phyloP scores from a whole-genome alignment of 306 rosid species.

The Vachellia pachyceras region DNA sequence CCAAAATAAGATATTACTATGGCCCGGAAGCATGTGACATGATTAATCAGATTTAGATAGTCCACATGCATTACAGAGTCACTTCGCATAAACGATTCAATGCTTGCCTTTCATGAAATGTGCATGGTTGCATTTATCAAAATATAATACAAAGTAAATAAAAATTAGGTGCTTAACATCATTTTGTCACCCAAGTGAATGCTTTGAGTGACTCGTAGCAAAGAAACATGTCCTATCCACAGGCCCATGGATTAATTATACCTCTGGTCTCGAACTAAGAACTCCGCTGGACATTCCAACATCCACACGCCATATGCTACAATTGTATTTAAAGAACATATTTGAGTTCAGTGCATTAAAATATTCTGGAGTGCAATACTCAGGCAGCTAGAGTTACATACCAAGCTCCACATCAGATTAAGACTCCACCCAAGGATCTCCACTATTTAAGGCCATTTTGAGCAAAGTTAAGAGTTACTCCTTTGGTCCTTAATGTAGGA shows the following conservation, averaged over 20 bases:
- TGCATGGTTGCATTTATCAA: background rate
- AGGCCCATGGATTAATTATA: conserved; percentile 38
- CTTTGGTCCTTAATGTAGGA: no score
- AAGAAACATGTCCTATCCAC: conserved; percentile 7
- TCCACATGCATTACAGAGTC: background rate
- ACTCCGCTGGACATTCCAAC: conserved; percentile 99
- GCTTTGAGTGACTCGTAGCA: background rate
- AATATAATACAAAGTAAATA: conserved; percentile 14
- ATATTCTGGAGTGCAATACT: no score
- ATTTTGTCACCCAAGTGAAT: conserved; percentile 3
- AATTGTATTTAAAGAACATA: conserved; percentile 64
- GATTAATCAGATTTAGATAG: conserved; percentile 10
- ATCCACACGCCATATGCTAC: conserved; percentile 97
- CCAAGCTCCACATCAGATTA: background rate
- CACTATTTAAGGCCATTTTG: conserved; percentile 19
- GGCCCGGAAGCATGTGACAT: background rate
- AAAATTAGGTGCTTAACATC: conserved; percentile 1
- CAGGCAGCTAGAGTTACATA: background rate
- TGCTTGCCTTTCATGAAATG: background rate
- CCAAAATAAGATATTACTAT: background rate
- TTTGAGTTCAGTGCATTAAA: conserved; percentile 25
- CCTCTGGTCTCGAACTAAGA: conserved; percentile 94
- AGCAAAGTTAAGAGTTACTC: conserved; percentile 3
- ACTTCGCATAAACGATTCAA: conserved; percentile 15
- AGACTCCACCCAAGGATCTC: background rate